phyloP scores from a whole-genome alignment of 1,284 basidiomycete species.

The Porodaedalea pini region DNA sequence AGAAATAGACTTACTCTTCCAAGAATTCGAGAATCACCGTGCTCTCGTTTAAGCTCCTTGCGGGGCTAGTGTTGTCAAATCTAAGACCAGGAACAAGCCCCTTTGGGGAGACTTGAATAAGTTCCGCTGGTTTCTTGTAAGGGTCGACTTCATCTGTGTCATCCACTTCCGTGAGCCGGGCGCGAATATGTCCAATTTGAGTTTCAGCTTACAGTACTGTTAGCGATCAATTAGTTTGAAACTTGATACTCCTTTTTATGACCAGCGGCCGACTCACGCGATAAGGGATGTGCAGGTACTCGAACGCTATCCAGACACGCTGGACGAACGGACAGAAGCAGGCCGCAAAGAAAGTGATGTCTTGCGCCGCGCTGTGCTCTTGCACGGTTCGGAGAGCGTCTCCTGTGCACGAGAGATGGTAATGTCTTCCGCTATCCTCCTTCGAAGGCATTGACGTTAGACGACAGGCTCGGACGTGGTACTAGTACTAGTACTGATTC shows the following conservation, averaged over 20 bases:
- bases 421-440: constrained; percentile 44
- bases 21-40: constrained; percentile 72
- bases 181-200: constrained; percentile 7
- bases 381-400: constrained; percentile 53
- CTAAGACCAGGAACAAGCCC: constrained; percentile 73
- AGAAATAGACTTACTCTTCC: constrained; percentile 52
- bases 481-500: neutral
- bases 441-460: neutral
- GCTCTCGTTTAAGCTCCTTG: constrained; percentile 63
- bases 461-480: neutral
- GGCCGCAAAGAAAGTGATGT: constrained; percentile 63
- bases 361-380: constrained; percentile 40
- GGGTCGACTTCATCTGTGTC: constrained; percentile 71
- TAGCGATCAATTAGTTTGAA: neutral
- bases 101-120: constrained; percentile 77
- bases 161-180: neutral
- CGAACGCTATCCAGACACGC: constrained; percentile 65
- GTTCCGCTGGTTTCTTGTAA: constrained; percentile 73
- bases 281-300: constrained; percentile 60
- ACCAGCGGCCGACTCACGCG: constrained; percentile 36
- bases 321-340: constrained; percentile 78
- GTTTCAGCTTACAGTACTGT: constrained; percentile 5
- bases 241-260: neutral
- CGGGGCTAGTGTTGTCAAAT: constrained; percentile 48
- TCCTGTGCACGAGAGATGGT: constrained; percentile 58